phyloP scores from a whole-genome alignment of 2,329 filamentous ascomycete genomes.

The Cryphonectria parasitica region DNA sequence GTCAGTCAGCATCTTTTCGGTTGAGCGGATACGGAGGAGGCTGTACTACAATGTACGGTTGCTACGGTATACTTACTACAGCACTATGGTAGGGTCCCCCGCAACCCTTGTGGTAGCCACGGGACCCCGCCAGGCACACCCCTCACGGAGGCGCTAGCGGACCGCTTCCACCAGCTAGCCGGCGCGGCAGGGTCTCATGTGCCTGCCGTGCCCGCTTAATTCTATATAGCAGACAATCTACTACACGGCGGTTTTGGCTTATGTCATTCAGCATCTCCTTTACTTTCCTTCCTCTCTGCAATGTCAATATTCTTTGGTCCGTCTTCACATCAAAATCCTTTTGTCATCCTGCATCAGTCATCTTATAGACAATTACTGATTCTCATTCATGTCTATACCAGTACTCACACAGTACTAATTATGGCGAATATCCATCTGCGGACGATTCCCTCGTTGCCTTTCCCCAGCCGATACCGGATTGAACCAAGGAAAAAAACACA shows the following conservation, averaged over 20 bases:
- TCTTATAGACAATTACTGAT: background rate
- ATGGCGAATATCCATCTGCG: background rate
- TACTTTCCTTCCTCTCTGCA: background rate
- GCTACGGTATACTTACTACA: background rate
- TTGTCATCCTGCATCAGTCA: background rate
- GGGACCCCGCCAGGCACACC: background rate
- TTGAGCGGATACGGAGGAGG: slow-evolving; percentile 1
- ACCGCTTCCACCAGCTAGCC: background rate
- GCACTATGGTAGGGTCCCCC: background rate
- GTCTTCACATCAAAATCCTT: background rate
- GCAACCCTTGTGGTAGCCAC: background rate
- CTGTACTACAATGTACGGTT: background rate
- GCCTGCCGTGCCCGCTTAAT: background rate
- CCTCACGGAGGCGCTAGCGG: background rate
- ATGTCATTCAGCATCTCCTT: background rate
- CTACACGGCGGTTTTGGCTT: background rate
- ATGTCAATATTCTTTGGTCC: background rate
- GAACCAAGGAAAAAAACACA: background rate
- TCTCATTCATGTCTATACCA: background rate
- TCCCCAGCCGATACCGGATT: background rate
- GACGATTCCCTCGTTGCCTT: background rate
- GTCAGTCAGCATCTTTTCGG: background rate
- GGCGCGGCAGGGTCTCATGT: background rate
- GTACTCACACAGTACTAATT: background rate
- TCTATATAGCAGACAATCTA: no score